Percentiles rank a stretch among this genome's conserved stretches.
Evolutionary conservation across 305 asterid genomes (phyloP).

Genomic region (Salvia sclarea): DNA sequence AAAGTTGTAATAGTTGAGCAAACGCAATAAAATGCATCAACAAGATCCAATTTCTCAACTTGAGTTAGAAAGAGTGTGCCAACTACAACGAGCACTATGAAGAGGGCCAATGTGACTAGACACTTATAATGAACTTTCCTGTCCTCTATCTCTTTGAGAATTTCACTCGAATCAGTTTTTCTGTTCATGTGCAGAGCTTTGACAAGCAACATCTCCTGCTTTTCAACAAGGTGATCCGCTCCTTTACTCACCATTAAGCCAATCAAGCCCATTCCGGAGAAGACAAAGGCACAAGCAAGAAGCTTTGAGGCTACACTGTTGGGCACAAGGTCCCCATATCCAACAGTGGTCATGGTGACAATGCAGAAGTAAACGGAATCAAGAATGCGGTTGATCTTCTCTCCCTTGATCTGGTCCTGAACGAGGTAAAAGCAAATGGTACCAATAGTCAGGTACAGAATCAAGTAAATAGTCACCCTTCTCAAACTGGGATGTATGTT

Average conservation of each 20-base stretch:
- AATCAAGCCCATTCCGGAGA: constrained; percentile 82
- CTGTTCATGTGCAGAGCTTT: constrained; percentile 57
- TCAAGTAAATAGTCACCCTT: constrained; percentile 47
- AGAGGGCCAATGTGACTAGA: constrained; percentile 34
- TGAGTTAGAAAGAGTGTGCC: constrained; percentile 58
- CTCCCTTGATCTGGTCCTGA: constrained; percentile 58
- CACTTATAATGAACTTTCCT: constrained; percentile 66
- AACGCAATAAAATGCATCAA: constrained; percentile 85
- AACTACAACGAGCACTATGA: constrained; percentile 44
- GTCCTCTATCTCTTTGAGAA: constrained; percentile 57
- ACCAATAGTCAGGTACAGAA: constrained; percentile 58
- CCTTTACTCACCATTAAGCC: constrained; percentile 69
- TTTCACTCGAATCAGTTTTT: constrained; percentile 43
- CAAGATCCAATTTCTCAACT: constrained; percentile 55
- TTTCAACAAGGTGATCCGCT: constrained; percentile 82
- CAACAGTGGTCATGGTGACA: constrained; percentile 95
- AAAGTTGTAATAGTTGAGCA: constrained; percentile 84
- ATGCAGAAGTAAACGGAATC: constrained; percentile 90
- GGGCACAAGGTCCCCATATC: constrained; percentile 97
- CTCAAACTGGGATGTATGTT: constrained; percentile 53
- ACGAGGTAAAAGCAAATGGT: constrained; percentile 67
- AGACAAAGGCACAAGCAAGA: constrained; percentile 80
- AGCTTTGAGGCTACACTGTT: constrained; percentile 58
- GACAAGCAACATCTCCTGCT: constrained; percentile 65
- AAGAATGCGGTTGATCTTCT: constrained; percentile 58